Base-by-base conservation (phyloP, 805 yeast genomes). In the Kluyveromyces aestuarii region DNA sequence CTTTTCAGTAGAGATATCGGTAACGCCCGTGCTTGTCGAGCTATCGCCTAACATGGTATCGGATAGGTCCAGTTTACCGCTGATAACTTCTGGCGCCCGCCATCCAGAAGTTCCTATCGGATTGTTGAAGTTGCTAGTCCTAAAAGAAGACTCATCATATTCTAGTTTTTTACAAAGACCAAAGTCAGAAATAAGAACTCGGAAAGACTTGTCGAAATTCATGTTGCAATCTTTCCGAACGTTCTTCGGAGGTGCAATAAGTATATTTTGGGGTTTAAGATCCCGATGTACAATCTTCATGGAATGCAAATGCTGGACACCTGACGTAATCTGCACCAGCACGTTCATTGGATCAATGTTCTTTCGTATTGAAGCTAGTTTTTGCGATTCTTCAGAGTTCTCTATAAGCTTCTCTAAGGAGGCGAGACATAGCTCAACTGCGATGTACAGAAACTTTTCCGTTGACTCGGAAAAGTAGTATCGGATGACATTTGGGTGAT, bases 81-180 rank as follows among this genome's bases (percentile, higher is more conserved):
- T 60, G 37, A 87, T 67, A 35, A 87, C 65, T 59, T 93, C 99
- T 0, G 99, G 99, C 0, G 99, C 98, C 57, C 97, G 77, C 99
- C 99, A 93, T 2, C 99, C 99, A 3, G 93, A 79, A 0, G 99
- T 93, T 1, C 99, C 99, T 0, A 97, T 96, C 17, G 95, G 95
- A 58, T 88, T 82, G 35, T 87, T 89, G 0, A 93, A 83, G 14
- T 54, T 50, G 0, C 96, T 91, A 0, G 96, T 96, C 52, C 91
- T 76, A 65, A 91, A 91, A 1, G 96, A 87, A 1, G 96, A 85
- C 65, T 93, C 96, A 57, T 89, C 98, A 14, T 82, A 79, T 52
- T 93, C 99, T 46, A 93, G 70, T 60, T 85, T 86, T 62, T 91
- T 90, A 63, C 99, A 93, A 8, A 93, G 75, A 0, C 99, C 99